Base-by-base conservation (phyloP, 2,329 filamentous ascomycete genomes). In the Colletotrichum sp. region DNA sequence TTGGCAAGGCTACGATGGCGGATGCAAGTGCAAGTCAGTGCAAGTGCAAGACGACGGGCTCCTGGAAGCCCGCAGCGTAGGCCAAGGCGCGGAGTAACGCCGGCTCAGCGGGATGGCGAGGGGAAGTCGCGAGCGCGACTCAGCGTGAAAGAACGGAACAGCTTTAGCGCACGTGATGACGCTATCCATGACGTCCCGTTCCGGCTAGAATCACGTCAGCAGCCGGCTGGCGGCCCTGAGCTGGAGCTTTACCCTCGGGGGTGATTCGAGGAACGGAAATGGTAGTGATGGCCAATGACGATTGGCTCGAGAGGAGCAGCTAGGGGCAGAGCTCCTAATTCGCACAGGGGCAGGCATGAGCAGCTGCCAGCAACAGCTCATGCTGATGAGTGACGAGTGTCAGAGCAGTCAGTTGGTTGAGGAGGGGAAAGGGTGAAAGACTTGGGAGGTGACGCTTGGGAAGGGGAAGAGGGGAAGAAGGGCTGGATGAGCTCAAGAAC, bases 101-200 rank as follows among this genome's bases (percentile, higher is more conserved):
- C 30, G 48, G n/a, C 66, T 32, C 52, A 52, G 32, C 60, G 58
- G 67, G 22, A 68, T 18, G 18, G 39, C 39, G 18, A 48, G 43
- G 43, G 43, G n/a, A n/a, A 48, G 43, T 43, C 39, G 43, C n/a
- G 43, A 52, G 18, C 34, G 62, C 64, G 69, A 75, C 61, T 71
- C 71, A 69, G 60, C 22, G 22, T 28, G 22, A 13, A 64, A 30
- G 15, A 43, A 67, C 27, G 70, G 64, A 58, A 62, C 18, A 75
- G 70, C 58, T 34, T 30, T 65, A 65, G 70, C 28, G 70, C 74
- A 76, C 74, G 74, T 76, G 74, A 76, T 76, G 74, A 76, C 71
- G 74, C 69, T 67, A 52, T 36, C 66, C 66, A 66, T 71, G 74
- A 74, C 71, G 71, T 71, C 62, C 71, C 39, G 28, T 73, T 74